phyloP scores from a whole-genome alignment of 345 rosid species.

The Excoecaria cochinchinensis region DNA sequence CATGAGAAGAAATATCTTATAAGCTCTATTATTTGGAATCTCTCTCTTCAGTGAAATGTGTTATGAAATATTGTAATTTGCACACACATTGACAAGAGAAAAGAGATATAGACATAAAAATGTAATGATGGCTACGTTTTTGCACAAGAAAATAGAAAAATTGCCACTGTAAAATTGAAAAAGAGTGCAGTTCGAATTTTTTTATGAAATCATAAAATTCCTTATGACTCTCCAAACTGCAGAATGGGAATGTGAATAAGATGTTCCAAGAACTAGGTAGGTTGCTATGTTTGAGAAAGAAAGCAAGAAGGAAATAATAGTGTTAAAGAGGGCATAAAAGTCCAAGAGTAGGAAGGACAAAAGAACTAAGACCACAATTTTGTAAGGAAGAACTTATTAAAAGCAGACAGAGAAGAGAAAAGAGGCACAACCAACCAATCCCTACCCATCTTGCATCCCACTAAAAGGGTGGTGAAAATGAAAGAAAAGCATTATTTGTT shows the following conservation, averaged over 20 bases:
- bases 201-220: no score
- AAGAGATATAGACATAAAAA: no score
- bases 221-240: no score
- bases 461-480: conserved; percentile 29
- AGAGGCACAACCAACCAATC: conserved; percentile 20
- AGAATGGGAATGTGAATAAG: neutral
- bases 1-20: no score
- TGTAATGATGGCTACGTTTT: no score
- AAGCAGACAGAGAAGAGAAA: conserved; percentile 34
- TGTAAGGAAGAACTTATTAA: conserved; percentile 17
- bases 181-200: no score
- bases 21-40: no score
- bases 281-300: neutral
- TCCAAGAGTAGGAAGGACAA: neutral
- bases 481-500: conserved; percentile 30
- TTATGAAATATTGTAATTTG: no score
- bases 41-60: no score
- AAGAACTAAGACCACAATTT: conserved; percentile 4
- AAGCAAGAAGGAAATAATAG: neutral
- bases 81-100: no score
- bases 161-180: no score
- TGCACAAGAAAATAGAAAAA: no score
- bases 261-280: neutral
- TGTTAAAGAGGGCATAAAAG: conserved; percentile 15
- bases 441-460: conserved; percentile 31